Base-by-base conservation (phyloP, 2,329 filamentous ascomycete genomes). In the Fusarium redolens region DNA sequence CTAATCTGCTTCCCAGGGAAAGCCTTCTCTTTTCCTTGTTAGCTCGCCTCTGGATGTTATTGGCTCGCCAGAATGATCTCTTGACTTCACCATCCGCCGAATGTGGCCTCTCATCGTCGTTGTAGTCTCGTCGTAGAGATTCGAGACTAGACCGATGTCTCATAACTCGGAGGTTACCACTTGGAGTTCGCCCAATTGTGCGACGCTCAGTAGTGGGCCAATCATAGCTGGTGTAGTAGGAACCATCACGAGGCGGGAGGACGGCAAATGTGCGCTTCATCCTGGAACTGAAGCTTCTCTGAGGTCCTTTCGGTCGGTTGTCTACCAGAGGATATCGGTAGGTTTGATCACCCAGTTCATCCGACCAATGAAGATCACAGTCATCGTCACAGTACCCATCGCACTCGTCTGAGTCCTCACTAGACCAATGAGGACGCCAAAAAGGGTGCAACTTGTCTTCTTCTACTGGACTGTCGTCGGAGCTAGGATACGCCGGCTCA, bases 241-340 rank as follows among this genome's bases (percentile, higher is more conserved):
- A 72, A 61, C 83, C 81, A 64, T 84, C 82, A 30, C 83, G 82
- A n/a, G 84, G 72, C 1, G 90, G 89, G 52, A 91, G 76, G 33
- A 91, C 90, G 17, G 89, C 86, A 82, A 92, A 91, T 0, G 89
- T 91, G 40, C 85, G 83, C 80, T 87, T 89, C 81, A 90, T 80
- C 37, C 85, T 86, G 38, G 83, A 80, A 69, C 87, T 89, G 18
- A 91, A 78, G 64, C 84, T 88, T 60, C 85, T 81, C 41, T 85
- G 85, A 5, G 85, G 85, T 28, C 75, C 79, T 13, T 72, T 71
- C 2, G 86, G 85, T 38, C 87, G 85, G 65, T 87, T 86, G 65
- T 88, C 85, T 61, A 86, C 80, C 2, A 82, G 80, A 17, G 87
- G 85, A 69, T 89, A 88, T 56, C 82, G 79, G 75, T 85, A 85